Evolutionary conservation across 2,329 filamentous ascomycete species (phyloP).

Genomic region (Periglandula ipomoeae): DNA sequence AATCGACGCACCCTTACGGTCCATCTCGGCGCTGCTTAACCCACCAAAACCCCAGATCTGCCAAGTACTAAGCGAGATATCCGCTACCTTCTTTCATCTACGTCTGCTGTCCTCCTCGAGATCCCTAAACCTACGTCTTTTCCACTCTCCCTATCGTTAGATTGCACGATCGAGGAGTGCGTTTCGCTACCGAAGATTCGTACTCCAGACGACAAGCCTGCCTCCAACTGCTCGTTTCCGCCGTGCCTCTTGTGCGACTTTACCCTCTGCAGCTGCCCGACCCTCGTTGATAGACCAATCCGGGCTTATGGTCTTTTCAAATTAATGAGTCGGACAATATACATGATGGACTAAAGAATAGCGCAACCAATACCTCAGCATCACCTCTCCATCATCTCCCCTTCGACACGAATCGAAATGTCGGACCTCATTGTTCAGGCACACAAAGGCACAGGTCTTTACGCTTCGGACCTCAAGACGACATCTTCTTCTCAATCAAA

Average conservation of each 20-base stretch:
- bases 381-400: neutral
- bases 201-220: too few species aligned
- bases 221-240: too few species aligned
- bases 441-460: constrained; percentile 1
- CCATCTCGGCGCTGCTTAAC: neutral
- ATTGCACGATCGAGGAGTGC: too few species aligned
- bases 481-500: neutral
- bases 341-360: neutral
- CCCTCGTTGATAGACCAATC: too few species aligned
- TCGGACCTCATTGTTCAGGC: constrained; percentile 5
- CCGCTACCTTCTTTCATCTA: neutral
- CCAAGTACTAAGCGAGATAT: neutral
- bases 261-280: too few species aligned
- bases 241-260: too few species aligned
- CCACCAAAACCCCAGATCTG: neutral
- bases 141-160: neutral
- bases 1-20: neutral
- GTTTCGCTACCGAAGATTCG: too few species aligned
- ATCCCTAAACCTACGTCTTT: neutral
- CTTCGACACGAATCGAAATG: constrained; percentile 1
- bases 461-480: neutral
- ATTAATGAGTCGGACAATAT: too few species aligned
- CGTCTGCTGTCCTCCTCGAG: neutral
- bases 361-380: neutral
- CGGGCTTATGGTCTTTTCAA: too few species aligned